A percentile compares a stretch with the other conserved stretches of the same genome.
phyloP scores from a whole-genome alignment of 176 grass and related monocot species.

The Oryza nivara region DNA sequence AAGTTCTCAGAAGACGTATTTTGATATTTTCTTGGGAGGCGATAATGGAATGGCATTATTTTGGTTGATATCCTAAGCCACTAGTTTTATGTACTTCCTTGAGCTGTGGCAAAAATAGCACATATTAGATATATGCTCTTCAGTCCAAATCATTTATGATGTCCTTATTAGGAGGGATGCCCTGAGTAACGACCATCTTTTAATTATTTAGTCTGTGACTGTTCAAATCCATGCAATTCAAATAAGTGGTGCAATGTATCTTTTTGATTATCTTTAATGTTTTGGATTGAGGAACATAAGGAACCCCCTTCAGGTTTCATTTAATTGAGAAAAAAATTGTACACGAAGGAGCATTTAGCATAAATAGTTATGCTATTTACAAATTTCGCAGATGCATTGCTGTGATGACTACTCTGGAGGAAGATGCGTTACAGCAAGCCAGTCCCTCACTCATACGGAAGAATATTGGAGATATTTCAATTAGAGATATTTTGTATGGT shows the following conservation, averaged over 20 bases:
- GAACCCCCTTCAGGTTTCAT: neutral
- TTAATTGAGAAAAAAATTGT: neutral
- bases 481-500: constrained; percentile 91
- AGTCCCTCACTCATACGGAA: constrained; percentile 78
- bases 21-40: constrained; percentile 9
- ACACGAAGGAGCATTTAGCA: neutral
- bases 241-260: neutral
- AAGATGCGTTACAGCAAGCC: constrained; percentile 68
- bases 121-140: neutral
- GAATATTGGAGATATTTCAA: constrained; percentile 89
- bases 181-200: neutral
- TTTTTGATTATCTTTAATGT: neutral
- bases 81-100: constrained; percentile 19
- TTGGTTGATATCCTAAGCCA: constrained; percentile 22
- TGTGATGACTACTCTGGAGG: constrained; percentile 87
- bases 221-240: constrained; percentile 1
- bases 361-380: constrained; percentile 28
- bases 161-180: constrained; percentile 3
- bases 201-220: constrained; percentile 2
- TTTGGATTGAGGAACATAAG: neutral
- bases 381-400: constrained; percentile 85
- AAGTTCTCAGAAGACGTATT: constrained; percentile 18
- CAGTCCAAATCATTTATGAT: neutral
- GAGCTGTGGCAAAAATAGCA: neutral
- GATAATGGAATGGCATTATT: neutral